Percentiles rank a stretch among this genome's conserved stretches.
Conservation (phyloP, 1,139 yeast species). For the Pichia sorboxylosa region DNA sequence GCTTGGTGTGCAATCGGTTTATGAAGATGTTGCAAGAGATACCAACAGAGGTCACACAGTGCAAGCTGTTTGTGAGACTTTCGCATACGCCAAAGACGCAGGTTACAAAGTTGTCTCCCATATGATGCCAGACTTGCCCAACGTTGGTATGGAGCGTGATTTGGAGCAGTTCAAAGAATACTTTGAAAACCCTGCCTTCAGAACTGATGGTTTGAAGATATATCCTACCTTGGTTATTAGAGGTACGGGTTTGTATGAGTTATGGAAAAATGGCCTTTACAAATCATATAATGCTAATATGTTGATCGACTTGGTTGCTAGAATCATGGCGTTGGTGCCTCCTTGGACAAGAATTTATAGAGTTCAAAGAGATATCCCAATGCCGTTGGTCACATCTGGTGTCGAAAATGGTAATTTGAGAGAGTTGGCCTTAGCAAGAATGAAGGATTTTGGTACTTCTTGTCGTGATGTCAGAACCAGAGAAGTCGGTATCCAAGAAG, state of each 20-base stretch:
- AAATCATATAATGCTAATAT: constrained; percentile 93
- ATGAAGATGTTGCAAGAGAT: constrained; percentile 97
- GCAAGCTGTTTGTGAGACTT: constrained; percentile 89
- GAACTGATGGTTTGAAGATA: constrained; percentile 92
- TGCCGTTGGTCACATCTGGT: constrained; percentile 97
- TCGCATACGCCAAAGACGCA: constrained; percentile 91
- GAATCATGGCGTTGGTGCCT: constrained; percentile 90
- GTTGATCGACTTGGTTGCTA: constrained; percentile 84
- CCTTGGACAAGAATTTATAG: constrained; percentile 99
- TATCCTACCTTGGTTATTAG: constrained; percentile 95
- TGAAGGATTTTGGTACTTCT: constrained; percentile 94
- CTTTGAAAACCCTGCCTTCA: constrained; percentile 91
- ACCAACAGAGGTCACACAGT: constrained; percentile 98
- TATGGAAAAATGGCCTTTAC: constrained; percentile 94
- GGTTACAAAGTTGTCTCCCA: constrained; percentile 97
- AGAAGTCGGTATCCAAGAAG: constrained; percentile 98
- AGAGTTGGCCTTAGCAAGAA: constrained; percentile 90
- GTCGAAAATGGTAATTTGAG: constrained; percentile 96
- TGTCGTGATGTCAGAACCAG: constrained; percentile 98
- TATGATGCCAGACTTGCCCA: constrained; percentile 99
- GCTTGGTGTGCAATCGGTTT: constrained; percentile 93
- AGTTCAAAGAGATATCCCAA: constrained; percentile 97
- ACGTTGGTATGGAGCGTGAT: constrained; percentile 97
- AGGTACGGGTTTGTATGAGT: constrained; percentile 93
- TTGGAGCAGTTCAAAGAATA: constrained; percentile 90